A percentile compares a stretch with the other conserved stretches of the same genome.
Conservation (phyloP, 441 rosid species). For the Euphorbia celastroides region DNA sequence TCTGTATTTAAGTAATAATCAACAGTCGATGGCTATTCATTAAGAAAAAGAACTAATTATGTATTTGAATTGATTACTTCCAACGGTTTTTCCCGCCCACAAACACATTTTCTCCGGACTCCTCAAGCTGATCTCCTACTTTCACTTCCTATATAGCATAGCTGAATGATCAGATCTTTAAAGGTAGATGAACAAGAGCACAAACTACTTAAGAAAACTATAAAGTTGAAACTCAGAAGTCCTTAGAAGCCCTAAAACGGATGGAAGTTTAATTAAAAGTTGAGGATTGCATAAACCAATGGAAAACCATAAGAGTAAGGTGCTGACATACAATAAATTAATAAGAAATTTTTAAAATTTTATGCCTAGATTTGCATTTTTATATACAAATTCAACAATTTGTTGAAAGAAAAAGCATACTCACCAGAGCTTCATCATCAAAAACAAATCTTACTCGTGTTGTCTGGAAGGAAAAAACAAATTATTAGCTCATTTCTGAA, state of each 20-base stretch:
- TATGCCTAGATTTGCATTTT: not conserved
- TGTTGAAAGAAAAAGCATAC: slow-evolving; percentile 22
- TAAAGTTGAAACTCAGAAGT: not conserved
- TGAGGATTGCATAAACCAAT: not conserved
- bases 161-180: not conserved
- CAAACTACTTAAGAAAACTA: not conserved
- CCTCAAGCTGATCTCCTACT: slow-evolving; percentile 62
- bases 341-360: not conserved
- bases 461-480: slow-evolving; percentile 42
- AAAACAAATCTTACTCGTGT: slow-evolving; percentile 75
- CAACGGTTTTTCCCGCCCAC: slow-evolving; percentile 74
- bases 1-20: slow-evolving; percentile 23
- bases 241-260: no score
- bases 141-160: slow-evolving; percentile 49
- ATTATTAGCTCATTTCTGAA: slow-evolving; percentile 13
- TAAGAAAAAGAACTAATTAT: not conserved
- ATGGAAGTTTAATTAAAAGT: no score
- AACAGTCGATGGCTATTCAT: slow-evolving; percentile 2
- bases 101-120: slow-evolving; percentile 67
- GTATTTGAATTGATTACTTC: slow-evolving; percentile 43
- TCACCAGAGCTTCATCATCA: slow-evolving; percentile 59
- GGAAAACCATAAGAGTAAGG: not conserved
- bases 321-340: not conserved
- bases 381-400: not conserved
- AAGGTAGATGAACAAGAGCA: not conserved